phyloP scores from a whole-genome alignment of 352 stramenopile genomes.

The Thraustochytrium sp. region DNA sequence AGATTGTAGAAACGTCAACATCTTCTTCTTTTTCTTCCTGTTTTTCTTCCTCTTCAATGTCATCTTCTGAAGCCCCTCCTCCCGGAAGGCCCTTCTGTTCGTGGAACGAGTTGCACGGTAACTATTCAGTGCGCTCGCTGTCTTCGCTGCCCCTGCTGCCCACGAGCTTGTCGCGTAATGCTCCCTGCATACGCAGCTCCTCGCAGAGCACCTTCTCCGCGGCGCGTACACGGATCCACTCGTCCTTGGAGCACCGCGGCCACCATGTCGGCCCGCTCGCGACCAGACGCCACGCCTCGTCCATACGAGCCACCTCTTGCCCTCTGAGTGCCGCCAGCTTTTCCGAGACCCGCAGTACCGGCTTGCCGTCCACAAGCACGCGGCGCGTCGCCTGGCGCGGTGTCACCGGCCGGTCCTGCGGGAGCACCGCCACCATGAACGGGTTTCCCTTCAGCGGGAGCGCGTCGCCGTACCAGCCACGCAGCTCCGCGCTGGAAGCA shows the following conservation, averaged over 20 bases:
- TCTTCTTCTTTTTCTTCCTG: no score
- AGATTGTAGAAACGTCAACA: no score
- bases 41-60: no score
- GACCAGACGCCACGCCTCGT: neutral
- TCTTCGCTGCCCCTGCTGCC: no score
- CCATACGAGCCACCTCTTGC: slow-evolving; percentile 18
- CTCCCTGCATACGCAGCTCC: neutral
- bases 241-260: slow-evolving; percentile 10
- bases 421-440: slow-evolving; percentile 47
- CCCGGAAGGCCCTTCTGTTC: no score
- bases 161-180: neutral
- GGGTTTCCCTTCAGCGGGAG: slow-evolving; percentile 34
- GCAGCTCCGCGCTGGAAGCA: neutral
- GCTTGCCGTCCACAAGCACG: slow-evolving; percentile 43
- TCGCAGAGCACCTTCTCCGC: slow-evolving; percentile 44
- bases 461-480: slow-evolving; percentile 45
- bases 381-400: slow-evolving; percentile 38
- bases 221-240: slow-evolving; percentile 41
- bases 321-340: slow-evolving; percentile 3
- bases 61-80: no score
- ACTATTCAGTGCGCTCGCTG: no score
- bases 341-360: slow-evolving; percentile 11
- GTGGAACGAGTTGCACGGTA: no score
- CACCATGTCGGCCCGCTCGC: slow-evolving; percentile 32
- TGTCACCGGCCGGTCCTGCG: slow-evolving; percentile 30